Evolutionary conservation across 345 rosid species (phyloP).

Genomic region (Leavenworthia alabamica): DNA sequence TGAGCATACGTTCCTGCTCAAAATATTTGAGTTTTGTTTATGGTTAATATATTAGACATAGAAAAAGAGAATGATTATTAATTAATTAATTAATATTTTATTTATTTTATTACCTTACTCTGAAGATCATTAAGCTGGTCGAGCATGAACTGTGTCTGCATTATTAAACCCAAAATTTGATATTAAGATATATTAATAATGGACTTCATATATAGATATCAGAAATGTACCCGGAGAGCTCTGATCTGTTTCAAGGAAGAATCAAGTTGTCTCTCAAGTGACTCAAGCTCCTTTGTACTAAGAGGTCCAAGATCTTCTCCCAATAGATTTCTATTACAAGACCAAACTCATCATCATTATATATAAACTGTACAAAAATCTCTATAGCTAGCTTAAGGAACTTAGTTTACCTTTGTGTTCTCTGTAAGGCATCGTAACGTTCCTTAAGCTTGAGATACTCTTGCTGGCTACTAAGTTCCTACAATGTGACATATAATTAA

Average conservation of each 20-base stretch:
- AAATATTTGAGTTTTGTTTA: neutral
- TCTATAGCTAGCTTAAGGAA: too few species aligned
- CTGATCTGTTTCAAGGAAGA: conserved; percentile 82
- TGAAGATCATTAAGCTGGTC: conserved; percentile 94
- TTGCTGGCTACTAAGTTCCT: conserved; percentile 89
- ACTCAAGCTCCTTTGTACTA: conserved; percentile 79
- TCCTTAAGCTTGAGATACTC: conserved; percentile 94
- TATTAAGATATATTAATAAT: neutral
- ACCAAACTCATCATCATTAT: neutral
- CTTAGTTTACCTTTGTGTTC: conserved; percentile 63
- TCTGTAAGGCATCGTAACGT: conserved; percentile 72
- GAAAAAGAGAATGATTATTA: neutral
- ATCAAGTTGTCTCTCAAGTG: conserved; percentile 95
- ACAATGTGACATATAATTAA: too few species aligned
- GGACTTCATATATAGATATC: too few species aligned
- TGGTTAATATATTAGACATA: neutral
- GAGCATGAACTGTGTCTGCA: conserved; percentile 84
- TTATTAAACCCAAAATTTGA: neutral
- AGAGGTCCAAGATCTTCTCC: conserved; percentile 94
- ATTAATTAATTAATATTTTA: neutral
- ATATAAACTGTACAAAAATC: too few species aligned
- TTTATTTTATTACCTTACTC: conserved; percentile 43
- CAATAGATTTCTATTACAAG: conserved; percentile 55
- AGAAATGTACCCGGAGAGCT: conserved; percentile 57
- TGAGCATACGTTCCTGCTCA: conserved; percentile 66